Conservation (phyloP, 352 stramenopile species). For the Discostella stelligera region DNA sequence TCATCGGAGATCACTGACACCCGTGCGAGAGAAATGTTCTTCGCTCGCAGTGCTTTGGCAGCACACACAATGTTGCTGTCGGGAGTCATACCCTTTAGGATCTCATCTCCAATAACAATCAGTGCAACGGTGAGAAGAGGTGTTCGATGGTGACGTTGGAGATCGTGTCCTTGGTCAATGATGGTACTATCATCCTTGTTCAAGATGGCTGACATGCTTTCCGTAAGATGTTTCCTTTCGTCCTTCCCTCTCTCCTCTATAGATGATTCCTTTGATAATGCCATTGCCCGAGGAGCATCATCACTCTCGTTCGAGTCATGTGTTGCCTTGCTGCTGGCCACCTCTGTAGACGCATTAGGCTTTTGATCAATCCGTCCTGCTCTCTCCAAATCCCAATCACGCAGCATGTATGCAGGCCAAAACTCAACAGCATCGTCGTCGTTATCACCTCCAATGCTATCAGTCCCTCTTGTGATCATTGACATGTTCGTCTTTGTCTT, state of each 20-base stretch:
- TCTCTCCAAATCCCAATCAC: slow-evolving; percentile 83
- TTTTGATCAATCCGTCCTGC: slow-evolving; percentile 73
- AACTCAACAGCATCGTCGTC: slow-evolving; percentile 49
- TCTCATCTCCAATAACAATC: slow-evolving; percentile 86
- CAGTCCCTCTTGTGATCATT: background rate
- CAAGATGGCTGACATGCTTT: slow-evolving; percentile 20
- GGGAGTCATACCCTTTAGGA: slow-evolving; percentile 83
- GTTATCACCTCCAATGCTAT: background rate
- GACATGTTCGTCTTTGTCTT: slow-evolving; percentile 4
- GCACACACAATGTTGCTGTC: slow-evolving; percentile 82
- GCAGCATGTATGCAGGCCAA: slow-evolving; percentile 85
- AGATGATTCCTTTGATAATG: slow-evolving; percentile 44
- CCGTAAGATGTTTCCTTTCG: slow-evolving; percentile 6
- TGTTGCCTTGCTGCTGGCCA: slow-evolving; percentile 1
- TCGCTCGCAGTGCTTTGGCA: slow-evolving; percentile 59
- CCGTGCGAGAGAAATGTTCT: slow-evolving; percentile 74
- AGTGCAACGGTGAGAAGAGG: slow-evolving; percentile 54
- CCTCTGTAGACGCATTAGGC: slow-evolving; percentile 1
- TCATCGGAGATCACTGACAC: slow-evolving; percentile 83
- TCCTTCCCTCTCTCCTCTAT: slow-evolving; percentile 21
- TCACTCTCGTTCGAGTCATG: slow-evolving; percentile 21
- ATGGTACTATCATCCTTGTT: slow-evolving; percentile 2
- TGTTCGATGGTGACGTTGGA: background rate
- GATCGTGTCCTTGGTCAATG: background rate
- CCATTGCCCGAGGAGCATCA: slow-evolving; percentile 6